Evolutionary conservation across 495 filamentous ascomycete species (phyloP).

Genomic region (Hyaloscypha finlandica): DNA sequence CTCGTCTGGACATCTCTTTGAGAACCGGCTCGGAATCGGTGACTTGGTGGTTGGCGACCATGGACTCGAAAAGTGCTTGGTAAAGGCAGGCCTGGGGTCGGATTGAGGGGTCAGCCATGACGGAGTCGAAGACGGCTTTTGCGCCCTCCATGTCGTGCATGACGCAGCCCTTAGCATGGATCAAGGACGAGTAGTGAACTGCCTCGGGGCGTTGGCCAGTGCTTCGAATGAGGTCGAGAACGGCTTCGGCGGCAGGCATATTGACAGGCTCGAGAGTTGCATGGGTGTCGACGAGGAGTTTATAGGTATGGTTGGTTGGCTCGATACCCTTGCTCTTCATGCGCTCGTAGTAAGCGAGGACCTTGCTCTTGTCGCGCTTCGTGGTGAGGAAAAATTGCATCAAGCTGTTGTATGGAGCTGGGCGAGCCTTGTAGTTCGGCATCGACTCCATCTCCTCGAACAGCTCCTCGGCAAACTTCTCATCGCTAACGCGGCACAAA

Average conservation of each 20-base stretch:
- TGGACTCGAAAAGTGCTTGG: slow-evolving; percentile 92
- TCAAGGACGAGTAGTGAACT: slow-evolving; percentile 91
- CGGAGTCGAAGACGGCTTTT: slow-evolving; percentile 75
- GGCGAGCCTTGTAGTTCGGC: slow-evolving; percentile 97
- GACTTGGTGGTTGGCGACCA: slow-evolving; percentile 92
- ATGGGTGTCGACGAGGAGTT: slow-evolving; percentile 94
- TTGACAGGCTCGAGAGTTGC: slow-evolving; percentile 92
- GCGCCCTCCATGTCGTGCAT: slow-evolving; percentile 87
- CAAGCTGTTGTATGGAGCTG: slow-evolving; percentile 97
- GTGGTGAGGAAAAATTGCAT: slow-evolving; percentile 99
- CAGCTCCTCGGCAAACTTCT: slow-evolving; percentile 95
- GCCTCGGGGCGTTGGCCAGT: slow-evolving; percentile 79
- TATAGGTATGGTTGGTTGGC: slow-evolving; percentile 94
- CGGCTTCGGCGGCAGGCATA: slow-evolving; percentile 83
- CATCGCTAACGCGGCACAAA: slow-evolving; percentile 93
- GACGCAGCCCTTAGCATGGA: slow-evolving; percentile 95
- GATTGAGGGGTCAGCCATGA: slow-evolving; percentile 65
- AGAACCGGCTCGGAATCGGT: slow-evolving; percentile 73
- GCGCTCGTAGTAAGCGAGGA: slow-evolving; percentile 92
- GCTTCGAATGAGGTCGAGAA: slow-evolving; percentile 76
- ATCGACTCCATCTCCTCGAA: slow-evolving; percentile 99
- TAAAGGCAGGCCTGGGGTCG: slow-evolving; percentile 82
- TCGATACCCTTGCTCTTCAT: slow-evolving; percentile 87
- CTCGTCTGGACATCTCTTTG: slow-evolving; percentile 65
- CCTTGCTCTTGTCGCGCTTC: slow-evolving; percentile 91